phyloP scores from a whole-genome alignment of 2,329 filamentous ascomycete species.

The Cadophora sp. region DNA sequence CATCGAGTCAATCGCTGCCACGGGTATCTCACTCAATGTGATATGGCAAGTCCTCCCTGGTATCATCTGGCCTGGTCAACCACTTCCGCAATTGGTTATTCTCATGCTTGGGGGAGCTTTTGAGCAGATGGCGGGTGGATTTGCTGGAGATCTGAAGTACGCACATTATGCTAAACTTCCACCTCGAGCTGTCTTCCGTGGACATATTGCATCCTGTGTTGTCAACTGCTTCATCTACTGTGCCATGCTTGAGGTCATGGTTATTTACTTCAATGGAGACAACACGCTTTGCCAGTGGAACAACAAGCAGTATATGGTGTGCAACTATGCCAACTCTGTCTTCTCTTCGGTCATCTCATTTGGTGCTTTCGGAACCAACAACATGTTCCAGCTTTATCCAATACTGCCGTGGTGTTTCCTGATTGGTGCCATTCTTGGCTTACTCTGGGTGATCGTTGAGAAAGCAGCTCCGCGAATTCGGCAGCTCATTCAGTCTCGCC shows the following conservation, averaged over 20 bases:
- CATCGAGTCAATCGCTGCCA: slow-evolving; percentile 55
- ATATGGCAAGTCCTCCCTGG: slow-evolving; percentile 26
- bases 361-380: slow-evolving; percentile 24
- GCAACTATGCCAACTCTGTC: slow-evolving; percentile 21
- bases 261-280: slow-evolving; percentile 17
- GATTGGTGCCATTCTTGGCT: slow-evolving; percentile 44
- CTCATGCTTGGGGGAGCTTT: slow-evolving; percentile 37
- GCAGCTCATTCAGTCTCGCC: slow-evolving; percentile 23
- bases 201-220: slow-evolving; percentile 30
- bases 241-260: slow-evolving; percentile 22
- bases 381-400: slow-evolving; percentile 25
- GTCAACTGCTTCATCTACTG: slow-evolving; percentile 26
- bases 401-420: slow-evolving; percentile 30
- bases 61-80: slow-evolving; percentile 17
- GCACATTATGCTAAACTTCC: slow-evolving; percentile 46
- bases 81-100: slow-evolving; percentile 19
- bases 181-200: slow-evolving; percentile 46
- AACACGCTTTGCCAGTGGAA: slow-evolving; percentile 24
- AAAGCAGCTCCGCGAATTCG: slow-evolving; percentile 37
- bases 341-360: slow-evolving; percentile 22
- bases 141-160: slow-evolving; percentile 45
- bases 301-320: slow-evolving; percentile 22
- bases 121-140: slow-evolving; percentile 35
- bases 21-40: slow-evolving; percentile 46
- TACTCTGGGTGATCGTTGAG: slow-evolving; percentile 41